phyloP scores from a whole-genome alignment of 768 basidiomycete genomes.

The Cyclocybe cylindracea region DNA sequence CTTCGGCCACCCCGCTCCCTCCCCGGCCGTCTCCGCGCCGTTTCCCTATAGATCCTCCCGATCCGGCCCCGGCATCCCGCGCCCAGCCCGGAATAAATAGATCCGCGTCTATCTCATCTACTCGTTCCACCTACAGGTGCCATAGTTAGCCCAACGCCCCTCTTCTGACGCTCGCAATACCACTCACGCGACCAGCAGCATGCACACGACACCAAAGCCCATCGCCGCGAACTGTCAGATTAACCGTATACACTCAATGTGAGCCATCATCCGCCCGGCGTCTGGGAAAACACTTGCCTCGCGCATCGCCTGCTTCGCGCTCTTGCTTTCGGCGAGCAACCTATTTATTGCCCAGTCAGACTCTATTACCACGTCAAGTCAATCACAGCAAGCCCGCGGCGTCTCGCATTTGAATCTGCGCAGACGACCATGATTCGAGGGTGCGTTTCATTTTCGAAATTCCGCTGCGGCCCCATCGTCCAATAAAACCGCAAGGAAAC shows the following conservation, averaged over 20 bases:
- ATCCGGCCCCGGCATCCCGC: neutral
- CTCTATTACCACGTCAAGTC: constrained; percentile 1
- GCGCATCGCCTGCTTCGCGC: constrained; percentile 84
- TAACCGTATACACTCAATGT: constrained; percentile 1
- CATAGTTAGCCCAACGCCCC: constrained; percentile 8
- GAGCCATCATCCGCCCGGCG: neutral
- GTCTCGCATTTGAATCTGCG: neutral
- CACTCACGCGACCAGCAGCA: constrained; percentile 90
- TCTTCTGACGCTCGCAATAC: constrained; percentile 5
- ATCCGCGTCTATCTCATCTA: constrained; percentile 36
- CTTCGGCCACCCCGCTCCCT: constrained; percentile 35
- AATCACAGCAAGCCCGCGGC: constrained; percentile 5
- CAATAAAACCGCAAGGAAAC: constrained; percentile 8
- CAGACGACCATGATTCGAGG: neutral
- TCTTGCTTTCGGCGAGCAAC: constrained; percentile 84
- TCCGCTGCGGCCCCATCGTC: neutral
- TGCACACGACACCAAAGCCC: constrained; percentile 87
- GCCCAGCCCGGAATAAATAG: neutral
- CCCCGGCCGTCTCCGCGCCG: constrained; percentile 8
- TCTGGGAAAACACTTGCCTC: constrained; percentile 55
- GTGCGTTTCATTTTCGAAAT: too few relatives aligned
- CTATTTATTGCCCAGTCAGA: constrained; percentile 37
- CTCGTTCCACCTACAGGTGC: constrained; percentile 69
- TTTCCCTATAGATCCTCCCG: constrained; percentile 9
- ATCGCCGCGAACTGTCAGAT: constrained; percentile 80